A percentile compares a stretch with the other conserved stretches of the same genome.
Evolutionary conservation across 805 yeast species (phyloP).

Genomic region (Wickerhamomyces hampshirensis): DNA sequence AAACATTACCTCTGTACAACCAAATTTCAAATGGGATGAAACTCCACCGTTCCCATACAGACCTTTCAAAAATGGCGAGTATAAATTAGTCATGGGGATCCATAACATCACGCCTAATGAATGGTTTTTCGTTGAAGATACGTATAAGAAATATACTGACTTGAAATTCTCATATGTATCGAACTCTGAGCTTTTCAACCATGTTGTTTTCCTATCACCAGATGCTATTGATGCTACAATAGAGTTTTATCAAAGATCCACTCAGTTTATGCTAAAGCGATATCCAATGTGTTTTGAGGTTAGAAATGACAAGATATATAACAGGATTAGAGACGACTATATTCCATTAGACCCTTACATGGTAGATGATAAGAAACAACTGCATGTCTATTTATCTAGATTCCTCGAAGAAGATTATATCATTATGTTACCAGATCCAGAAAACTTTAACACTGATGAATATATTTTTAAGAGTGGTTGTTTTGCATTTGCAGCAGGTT

Average conservation of each 20-base stretch:
- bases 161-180: constrained; percentile 32
- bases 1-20: constrained; percentile 27
- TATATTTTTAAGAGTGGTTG: constrained; percentile 53
- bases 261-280: constrained; percentile 20
- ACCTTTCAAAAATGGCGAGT: constrained; percentile 59
- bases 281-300: constrained; percentile 24
- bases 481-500: constrained; percentile 68
- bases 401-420: constrained; percentile 38
- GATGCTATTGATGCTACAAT: constrained; percentile 18
- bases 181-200: constrained; percentile 29
- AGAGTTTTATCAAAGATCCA: constrained; percentile 22
- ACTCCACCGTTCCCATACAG: constrained; percentile 41
- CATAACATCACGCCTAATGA: constrained; percentile 43
- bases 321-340: constrained; percentile 22
- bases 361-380: constrained; percentile 16
- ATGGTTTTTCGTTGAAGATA: constrained; percentile 57
- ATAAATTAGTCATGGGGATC: constrained; percentile 61
- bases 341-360: constrained; percentile 23
- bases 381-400: constrained; percentile 16
- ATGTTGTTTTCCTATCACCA: constrained; percentile 31
- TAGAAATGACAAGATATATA: constrained; percentile 19
- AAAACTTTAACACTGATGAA: constrained; percentile 41
- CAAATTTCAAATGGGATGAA: constrained; percentile 39
- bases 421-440: constrained; percentile 39
- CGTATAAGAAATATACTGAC: constrained; percentile 43